Percentiles rank a stretch among this genome's conserved stretches.
Evolutionary conservation across 2,329 filamentous ascomycete species (phyloP).

Genomic region (Atkinsonella hypoxylon): DNA sequence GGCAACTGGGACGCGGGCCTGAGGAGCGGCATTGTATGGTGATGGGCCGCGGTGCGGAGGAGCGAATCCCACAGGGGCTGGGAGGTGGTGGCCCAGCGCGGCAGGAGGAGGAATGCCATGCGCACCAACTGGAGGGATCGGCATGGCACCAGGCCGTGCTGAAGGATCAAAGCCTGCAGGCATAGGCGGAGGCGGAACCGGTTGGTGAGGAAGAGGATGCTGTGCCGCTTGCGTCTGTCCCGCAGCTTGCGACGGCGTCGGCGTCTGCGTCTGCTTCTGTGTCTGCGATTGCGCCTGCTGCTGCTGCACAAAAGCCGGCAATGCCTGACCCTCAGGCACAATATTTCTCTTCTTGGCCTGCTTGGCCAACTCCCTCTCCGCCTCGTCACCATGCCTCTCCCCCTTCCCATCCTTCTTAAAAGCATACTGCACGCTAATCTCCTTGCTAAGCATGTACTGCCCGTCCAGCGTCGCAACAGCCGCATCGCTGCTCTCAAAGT

Average conservation of each 20-base stretch:
- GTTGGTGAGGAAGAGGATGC: constrained; percentile 15
- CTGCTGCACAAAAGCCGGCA: constrained; percentile 60
- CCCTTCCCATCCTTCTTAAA: constrained; percentile 99
- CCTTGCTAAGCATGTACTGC: constrained; percentile 94
- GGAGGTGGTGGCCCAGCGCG: constrained; percentile 8
- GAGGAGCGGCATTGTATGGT: constrained; percentile 21
- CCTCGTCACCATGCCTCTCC: constrained; percentile 87
- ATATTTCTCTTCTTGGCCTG: constrained; percentile 94
- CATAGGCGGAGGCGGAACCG: constrained; percentile 9
- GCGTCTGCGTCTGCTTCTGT: constrained; percentile 1
- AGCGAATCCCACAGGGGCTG: constrained; percentile 25
- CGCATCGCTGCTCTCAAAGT: constrained; percentile 87
- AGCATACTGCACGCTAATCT: constrained; percentile 92
- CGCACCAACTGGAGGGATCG: neutral
- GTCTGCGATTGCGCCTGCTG: constrained; percentile 27
- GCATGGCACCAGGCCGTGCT: constrained; percentile 13
- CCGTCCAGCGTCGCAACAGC: constrained; percentile 89
- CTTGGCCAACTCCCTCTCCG: constrained; percentile 80
- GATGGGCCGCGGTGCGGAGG: constrained; percentile 22
- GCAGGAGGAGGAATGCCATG: constrained; percentile 12
- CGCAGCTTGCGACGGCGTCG: constrained; percentile 13
- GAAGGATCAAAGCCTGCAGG: constrained; percentile 24
- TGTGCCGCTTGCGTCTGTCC: constrained; percentile 12
- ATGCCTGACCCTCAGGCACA: constrained; percentile 62
- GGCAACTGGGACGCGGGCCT: constrained; percentile 18